Conservation (phyloP, 2,329 filamentous ascomycete species). For the Decorospora gaudefroyi region DNA sequence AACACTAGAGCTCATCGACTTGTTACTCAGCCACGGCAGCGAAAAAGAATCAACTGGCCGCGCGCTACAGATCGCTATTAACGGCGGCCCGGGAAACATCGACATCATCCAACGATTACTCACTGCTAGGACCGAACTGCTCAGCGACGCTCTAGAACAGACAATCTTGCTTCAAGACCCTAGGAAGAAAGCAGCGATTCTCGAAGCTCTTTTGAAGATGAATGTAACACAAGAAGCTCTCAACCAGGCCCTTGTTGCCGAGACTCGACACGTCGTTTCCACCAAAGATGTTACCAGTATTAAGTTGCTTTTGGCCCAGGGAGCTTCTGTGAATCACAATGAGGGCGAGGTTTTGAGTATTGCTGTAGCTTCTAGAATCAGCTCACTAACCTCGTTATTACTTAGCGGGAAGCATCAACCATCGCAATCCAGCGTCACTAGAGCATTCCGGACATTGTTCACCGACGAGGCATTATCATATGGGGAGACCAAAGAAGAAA, state of each 20-base stretch:
- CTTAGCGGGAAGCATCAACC: constrained; percentile 48
- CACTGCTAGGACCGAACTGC: constrained; percentile 25
- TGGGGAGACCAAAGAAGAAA: constrained; percentile 1
- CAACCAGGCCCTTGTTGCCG: constrained; percentile 34
- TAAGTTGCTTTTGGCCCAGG: constrained; percentile 36
- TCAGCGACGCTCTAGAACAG: constrained; percentile 36
- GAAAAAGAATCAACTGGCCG: constrained; percentile 31
- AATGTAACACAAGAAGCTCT: constrained; percentile 37
- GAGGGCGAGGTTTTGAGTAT: constrained; percentile 60
- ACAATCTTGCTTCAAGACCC: constrained; percentile 28
- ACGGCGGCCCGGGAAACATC: constrained; percentile 37
- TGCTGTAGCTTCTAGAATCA: constrained; percentile 59
- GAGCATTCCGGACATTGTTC: constrained; percentile 36
- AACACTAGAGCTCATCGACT: constrained; percentile 35
- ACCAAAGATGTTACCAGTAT: constrained; percentile 33
- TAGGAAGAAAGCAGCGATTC: constrained; percentile 33
- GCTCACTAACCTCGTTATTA: constrained; percentile 57
- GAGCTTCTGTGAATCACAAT: constrained; percentile 55
- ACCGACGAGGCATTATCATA: constrained; percentile 14
- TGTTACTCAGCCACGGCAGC: constrained; percentile 31
- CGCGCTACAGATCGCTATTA: constrained; percentile 34
- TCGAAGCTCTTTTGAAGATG: constrained; percentile 32
- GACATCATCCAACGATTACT: constrained; percentile 41
- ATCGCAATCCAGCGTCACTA: constrained; percentile 32
- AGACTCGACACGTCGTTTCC: constrained; percentile 27